These are phyloP conservation scores for Boletus sp. DNA, from an alignment of 768 basidiomycete genomes.

Conservation along the genomic window DNA sequence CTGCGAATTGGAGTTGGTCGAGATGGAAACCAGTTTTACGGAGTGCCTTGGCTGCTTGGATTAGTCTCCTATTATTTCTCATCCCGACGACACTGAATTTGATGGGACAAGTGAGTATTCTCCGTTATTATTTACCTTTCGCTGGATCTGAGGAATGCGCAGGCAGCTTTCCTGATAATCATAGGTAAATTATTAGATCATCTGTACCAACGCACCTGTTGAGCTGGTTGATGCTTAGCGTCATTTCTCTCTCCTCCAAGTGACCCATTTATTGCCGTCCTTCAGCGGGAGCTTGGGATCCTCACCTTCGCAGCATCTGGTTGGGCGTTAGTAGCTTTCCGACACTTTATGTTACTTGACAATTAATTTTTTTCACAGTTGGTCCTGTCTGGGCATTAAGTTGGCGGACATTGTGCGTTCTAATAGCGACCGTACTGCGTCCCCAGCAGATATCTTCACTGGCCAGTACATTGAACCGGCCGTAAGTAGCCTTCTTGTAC, in stretches of 20 bases:
- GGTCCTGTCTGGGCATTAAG: slow-evolving; percentile 64
- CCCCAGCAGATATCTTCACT: slow-evolving; percentile 39
- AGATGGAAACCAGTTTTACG: slow-evolving; percentile 65
- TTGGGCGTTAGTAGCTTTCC: slow-evolving; percentile 56
- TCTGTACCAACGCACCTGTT: background rate
- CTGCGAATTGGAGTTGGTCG: slow-evolving; percentile 53
- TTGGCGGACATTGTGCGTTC: slow-evolving; percentile 57
- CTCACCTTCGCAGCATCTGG: slow-evolving; percentile 45
- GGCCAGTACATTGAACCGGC: slow-evolving; percentile 58
- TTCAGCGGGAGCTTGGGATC: slow-evolving; percentile 63
- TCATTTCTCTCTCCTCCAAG: slow-evolving; percentile 64
- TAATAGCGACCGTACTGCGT: slow-evolving; percentile 39
- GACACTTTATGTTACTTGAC: background rate
- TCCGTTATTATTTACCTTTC: background rate
- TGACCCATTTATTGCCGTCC: slow-evolving; percentile 65
- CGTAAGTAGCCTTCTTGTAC: slow-evolving; percentile 24
- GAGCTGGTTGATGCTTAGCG: slow-evolving; percentile 35
- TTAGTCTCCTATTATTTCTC: slow-evolving; percentile 56
- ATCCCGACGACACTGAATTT: slow-evolving; percentile 46
- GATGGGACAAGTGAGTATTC: slow-evolving; percentile 53
- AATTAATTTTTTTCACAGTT: slow-evolving; percentile 38
- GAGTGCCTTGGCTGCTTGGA: slow-evolving; percentile 61
- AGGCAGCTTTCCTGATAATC: slow-evolving; percentile 67
- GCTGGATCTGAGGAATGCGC: background rate
- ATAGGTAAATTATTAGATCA: slow-evolving; percentile 43